Conservation (phyloP, 75 land plant genomes). For the Chamaecyparis obtusa region DNA sequence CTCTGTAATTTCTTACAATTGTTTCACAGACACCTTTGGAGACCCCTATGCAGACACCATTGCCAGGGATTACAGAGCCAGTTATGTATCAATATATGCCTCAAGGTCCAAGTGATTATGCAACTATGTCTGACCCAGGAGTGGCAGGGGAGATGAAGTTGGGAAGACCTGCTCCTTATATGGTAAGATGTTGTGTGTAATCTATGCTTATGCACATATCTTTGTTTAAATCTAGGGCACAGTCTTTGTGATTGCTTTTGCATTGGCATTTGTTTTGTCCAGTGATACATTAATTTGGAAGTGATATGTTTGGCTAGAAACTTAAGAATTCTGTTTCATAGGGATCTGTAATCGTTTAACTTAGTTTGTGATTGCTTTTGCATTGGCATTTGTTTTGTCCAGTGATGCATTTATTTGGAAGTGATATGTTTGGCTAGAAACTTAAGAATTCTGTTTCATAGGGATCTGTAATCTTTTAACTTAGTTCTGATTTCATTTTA, state of each 20-base stretch:
- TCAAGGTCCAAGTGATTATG: slow-evolving; percentile 59
- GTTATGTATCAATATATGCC: slow-evolving; percentile 62
- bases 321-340: not conserved
- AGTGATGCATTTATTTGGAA: not conserved
- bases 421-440: not conserved
- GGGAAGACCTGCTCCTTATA: slow-evolving; percentile 78
- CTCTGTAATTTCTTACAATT: not conserved
- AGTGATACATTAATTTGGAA: not conserved
- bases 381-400: not conserved
- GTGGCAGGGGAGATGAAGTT: slow-evolving; percentile 35
- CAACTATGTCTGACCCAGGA: slow-evolving; percentile 31
- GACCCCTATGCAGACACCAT: slow-evolving; percentile 64
- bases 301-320: not conserved
- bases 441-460: not conserved
- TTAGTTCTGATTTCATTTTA: not conserved
- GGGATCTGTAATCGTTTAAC: too few relatives aligned
- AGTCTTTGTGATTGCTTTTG: not conserved
- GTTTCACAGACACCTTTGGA: slow-evolving; percentile 47
- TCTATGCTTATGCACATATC: not conserved
- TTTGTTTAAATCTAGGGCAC: not conserved
- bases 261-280: not conserved
- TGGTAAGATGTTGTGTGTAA: slow-evolving; percentile 40
- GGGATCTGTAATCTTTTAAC: not conserved
- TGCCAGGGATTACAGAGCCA: slow-evolving; percentile 62
- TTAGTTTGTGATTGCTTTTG: not conserved